Conservation (phyloP, 129 eudicot genomes). For the Chrysanthemum makinoi region DNA sequence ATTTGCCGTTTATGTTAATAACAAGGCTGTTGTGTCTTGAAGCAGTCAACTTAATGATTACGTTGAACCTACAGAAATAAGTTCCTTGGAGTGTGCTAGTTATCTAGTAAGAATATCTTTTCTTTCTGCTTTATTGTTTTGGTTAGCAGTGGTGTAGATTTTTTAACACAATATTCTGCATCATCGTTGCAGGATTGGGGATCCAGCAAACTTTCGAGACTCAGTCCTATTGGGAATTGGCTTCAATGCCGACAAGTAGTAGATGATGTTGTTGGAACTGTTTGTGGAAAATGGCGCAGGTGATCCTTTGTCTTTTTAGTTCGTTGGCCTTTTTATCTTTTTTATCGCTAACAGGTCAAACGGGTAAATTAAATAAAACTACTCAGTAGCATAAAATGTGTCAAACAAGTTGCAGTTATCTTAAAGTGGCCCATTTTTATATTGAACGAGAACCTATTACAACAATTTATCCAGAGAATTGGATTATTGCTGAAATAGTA, state of each 20-base stretch:
- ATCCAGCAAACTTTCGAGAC: constrained; percentile 42
- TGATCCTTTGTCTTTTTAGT: constrained; percentile 17
- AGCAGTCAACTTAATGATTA: constrained; percentile 47
- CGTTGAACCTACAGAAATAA: constrained; percentile 47
- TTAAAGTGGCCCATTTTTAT: not conserved
- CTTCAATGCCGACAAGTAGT: constrained; percentile 68
- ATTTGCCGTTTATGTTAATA: constrained; percentile 8
- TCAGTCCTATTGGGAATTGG: constrained; percentile 77
- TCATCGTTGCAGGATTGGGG: constrained; percentile 42
- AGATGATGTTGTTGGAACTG: constrained; percentile 49
- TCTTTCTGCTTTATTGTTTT: constrained; percentile 8
- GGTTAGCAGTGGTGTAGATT: constrained; percentile 16
- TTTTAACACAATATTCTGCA: constrained; percentile 6
- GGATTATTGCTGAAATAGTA: not conserved
- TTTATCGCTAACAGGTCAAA: not conserved
- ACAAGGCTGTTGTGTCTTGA: constrained; percentile 21
- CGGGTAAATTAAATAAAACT: not conserved
- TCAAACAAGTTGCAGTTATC: not conserved
- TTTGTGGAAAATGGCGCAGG: constrained; percentile 99
- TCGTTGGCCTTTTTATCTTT: not conserved
- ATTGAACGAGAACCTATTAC: not conserved
- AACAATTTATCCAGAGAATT: not conserved
- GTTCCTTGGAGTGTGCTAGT: constrained; percentile 29
- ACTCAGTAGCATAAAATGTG: not conserved
- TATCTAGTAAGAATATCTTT: constrained; percentile 45